Base-by-base conservation (phyloP, 352 stramenopile genomes). In the Elongisporangium undulatum region DNA sequence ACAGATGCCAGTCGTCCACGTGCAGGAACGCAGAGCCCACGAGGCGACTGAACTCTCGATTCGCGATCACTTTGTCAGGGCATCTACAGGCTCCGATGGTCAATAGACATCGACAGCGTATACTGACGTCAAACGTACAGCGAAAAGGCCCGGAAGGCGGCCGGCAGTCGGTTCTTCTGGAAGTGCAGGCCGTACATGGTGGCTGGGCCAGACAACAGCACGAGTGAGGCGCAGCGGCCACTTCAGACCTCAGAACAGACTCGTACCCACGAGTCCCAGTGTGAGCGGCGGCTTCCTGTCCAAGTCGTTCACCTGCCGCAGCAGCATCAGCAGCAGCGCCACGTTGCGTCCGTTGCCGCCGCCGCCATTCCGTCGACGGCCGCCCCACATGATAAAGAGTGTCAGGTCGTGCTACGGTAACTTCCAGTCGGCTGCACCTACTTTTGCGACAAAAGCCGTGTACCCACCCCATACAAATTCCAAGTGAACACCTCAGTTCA, bases 1-100 rank as follows among this genome's bases (percentile, higher is more conserved):
- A 97, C 13, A 97, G 61, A 64, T 97, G 75, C 55, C 90, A 72
- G 26, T 97, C 88, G 39, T 96, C 78, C 2, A 67, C 68, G 66
- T 97, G 90, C 2, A 97, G 66, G 41, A 97, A 87, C 15, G 74
- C 85, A 4, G 89, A 91, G 4, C 74, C 50, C 17, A 96, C 50
- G 7, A 97, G 55, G 22, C 85, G 64, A 21, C 63, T 61, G 38
- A 79, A 49, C 10, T 90, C 68, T 6, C 53, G 62, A 10, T 68
- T 62, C 13, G 61, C 57, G 34, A 89, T 51, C 19, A 91, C 69
- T 61, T 74, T 68, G 26, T 82, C 74, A 2, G 85, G 84, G 63
- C 87, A 96, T 53, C 86, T 96, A 61, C n/a, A 62, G 38, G n/a
- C 3, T 17, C 22, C 59, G 6, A 50, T 23, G 15, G 17, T 45